A percentile compares a stretch with the other conserved stretches of the same genome.
Conservation (phyloP, 2,329 filamentous ascomycete genomes). For the Penicillium sp. region DNA sequence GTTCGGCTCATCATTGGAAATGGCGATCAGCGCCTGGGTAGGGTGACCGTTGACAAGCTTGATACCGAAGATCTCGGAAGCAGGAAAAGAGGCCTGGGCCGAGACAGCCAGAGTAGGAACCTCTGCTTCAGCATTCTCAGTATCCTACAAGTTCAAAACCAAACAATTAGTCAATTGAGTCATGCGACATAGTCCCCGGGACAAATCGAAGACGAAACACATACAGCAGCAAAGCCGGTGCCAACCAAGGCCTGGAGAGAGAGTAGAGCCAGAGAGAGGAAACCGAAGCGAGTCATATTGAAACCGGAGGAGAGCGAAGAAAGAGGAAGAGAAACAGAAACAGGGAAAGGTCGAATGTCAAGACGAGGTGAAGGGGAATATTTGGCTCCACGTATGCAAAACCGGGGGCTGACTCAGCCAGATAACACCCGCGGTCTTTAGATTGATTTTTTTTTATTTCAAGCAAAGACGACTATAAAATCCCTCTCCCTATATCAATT, state of each 20-base stretch:
- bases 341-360: background rate
- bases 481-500: background rate
- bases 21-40: constrained; percentile 70
- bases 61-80: constrained; percentile 77
- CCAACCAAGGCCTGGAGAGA: constrained; percentile 60
- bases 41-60: constrained; percentile 89
- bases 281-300: constrained; percentile 64
- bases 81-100: constrained; percentile 52
- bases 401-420: constrained; percentile 21
- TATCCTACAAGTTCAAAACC: constrained; percentile 32
- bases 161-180: constrained; percentile 21
- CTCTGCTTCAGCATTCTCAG: constrained; percentile 58
- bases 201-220: constrained; percentile 27
- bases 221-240: constrained; percentile 54
- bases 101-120: constrained; percentile 51
- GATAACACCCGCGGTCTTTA: constrained; percentile 6
- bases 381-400: constrained; percentile 24
- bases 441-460: constrained; percentile 10
- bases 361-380: constrained; percentile 15
- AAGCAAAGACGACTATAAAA: constrained; percentile 3
- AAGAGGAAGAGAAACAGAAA: background rate
- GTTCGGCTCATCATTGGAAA: constrained; percentile 72
- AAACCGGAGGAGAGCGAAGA: constrained; percentile 20
- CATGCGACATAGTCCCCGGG: constrained; percentile 2
- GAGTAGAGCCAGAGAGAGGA: constrained; percentile 62